A percentile compares a stretch with the other conserved stretches of the same genome.
Evolutionary conservation across 495 filamentous ascomycete genomes (phyloP).

Genomic region (Talaromyces ruber): DNA sequence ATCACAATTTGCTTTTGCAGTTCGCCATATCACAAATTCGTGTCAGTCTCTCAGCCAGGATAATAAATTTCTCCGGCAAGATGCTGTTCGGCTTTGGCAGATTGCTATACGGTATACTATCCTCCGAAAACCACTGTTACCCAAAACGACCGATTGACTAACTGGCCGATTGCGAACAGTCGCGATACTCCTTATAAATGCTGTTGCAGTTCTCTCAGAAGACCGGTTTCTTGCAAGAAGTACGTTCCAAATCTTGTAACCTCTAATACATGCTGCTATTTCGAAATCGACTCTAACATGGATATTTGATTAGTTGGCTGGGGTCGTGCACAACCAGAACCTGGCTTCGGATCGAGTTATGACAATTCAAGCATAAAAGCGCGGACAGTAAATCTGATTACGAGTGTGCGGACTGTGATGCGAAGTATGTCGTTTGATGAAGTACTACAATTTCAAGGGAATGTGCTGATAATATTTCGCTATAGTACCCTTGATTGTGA

Average conservation of each 20-base stretch:
- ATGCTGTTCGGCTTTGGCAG: conserved; percentile 65
- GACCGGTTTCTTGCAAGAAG: conserved; percentile 94
- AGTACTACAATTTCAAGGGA: neutral
- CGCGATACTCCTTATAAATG: conserved; percentile 80
- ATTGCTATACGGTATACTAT: conserved; percentile 56
- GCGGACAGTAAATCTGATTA: conserved; percentile 80
- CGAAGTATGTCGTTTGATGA: conserved; percentile 58
- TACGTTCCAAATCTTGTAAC: conserved; percentile 35
- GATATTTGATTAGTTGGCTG: conserved; percentile 58
- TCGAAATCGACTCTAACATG: conserved; percentile 6
- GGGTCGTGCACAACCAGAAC: conserved; percentile 57
- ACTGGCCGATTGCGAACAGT: conserved; percentile 37
- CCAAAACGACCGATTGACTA: neutral
- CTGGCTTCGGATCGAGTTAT: conserved; percentile 61
- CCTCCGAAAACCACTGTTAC: neutral
- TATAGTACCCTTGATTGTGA: conserved; percentile 83
- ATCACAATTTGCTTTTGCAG: neutral
- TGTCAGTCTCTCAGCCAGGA: neutral
- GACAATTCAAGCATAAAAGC: conserved; percentile 77
- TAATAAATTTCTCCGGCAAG: conserved; percentile 13
- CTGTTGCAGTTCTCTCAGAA: conserved; percentile 91
- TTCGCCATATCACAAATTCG: neutral
- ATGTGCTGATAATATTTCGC: conserved; percentile 8
- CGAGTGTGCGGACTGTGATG: conserved; percentile 87
- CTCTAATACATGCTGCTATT: neutral